phyloP scores from a whole-genome alignment of 179 eudicot genomes.

The Gypsophila paniculata region DNA sequence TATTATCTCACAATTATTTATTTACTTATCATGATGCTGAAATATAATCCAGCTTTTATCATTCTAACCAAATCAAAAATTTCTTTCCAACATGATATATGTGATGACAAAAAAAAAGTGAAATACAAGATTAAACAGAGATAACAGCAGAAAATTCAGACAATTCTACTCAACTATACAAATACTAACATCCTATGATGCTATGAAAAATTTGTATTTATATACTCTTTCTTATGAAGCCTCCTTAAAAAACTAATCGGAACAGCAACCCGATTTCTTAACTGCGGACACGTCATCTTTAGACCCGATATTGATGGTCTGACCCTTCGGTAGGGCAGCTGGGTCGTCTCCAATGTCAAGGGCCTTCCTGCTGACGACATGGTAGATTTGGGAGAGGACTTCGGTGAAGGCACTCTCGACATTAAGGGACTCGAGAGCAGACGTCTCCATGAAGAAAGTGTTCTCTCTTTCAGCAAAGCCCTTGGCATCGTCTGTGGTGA shows the following conservation, averaged over 20 bases:
- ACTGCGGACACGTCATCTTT: constrained; percentile 62
- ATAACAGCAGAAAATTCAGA: constrained; percentile 20
- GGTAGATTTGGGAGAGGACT: constrained; percentile 67
- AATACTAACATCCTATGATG: background rate
- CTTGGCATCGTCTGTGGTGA: constrained; percentile 50
- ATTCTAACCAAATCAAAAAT: no score
- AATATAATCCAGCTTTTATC: no score
- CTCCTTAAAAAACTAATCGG: constrained; percentile 25
- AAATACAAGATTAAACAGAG: constrained; percentile 20
- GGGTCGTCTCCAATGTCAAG: constrained; percentile 73
- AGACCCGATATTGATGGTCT: constrained; percentile 56
- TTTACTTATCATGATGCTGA: no score
- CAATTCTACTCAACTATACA: constrained; percentile 13
- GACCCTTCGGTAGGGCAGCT: constrained; percentile 62
- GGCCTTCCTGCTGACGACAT: constrained; percentile 76
- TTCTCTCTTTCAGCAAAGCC: constrained; percentile 58
- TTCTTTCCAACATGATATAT: background rate
- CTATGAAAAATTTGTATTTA: no score
- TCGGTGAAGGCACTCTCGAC: constrained; percentile 78
- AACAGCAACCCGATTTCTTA: constrained; percentile 71
- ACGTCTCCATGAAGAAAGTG: constrained; percentile 82
- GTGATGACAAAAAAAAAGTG: background rate
- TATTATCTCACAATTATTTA: no score
- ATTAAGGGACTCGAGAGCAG: constrained; percentile 69
- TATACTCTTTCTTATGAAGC: no score